Percentiles rank a stretch among this genome's conserved stretches.
phyloP scores from a whole-genome alignment of 768 basidiomycete species.

The Leccinum truebloodii region DNA sequence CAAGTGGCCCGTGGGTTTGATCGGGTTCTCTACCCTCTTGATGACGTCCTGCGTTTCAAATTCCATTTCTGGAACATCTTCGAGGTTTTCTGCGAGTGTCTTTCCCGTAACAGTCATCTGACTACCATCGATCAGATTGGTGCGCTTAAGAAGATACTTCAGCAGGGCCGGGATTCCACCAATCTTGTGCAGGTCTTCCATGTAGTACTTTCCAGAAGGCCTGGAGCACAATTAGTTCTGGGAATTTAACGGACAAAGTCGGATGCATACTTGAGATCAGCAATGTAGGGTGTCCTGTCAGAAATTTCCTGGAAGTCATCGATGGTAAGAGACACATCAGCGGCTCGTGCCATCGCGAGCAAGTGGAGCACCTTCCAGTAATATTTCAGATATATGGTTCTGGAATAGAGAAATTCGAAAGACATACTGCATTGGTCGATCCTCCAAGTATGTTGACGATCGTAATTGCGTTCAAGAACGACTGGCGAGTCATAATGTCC shows the following conservation, averaged over 20 bases:
- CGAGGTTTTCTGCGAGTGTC: constrained; percentile 85
- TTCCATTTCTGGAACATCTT: constrained; percentile 68
- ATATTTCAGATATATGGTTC: constrained; percentile 7
- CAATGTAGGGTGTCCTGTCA: constrained; percentile 79
- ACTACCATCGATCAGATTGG: constrained; percentile 75
- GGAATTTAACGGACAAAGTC: neutral
- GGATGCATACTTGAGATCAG: constrained; percentile 68
- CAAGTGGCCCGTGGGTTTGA: constrained; percentile 86
- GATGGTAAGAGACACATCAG: constrained; percentile 70
- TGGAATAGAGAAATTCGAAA: neutral
- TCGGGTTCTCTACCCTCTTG: constrained; percentile 67
- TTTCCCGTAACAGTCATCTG: constrained; percentile 91
- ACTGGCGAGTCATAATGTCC: constrained; percentile 66
- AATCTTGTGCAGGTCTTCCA: constrained; percentile 87
- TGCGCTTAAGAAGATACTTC: constrained; percentile 80
- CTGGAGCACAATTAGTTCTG: constrained; percentile 33
- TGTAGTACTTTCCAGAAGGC: constrained; percentile 84
- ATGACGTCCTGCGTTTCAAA: constrained; percentile 81
- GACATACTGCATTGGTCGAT: constrained; percentile 79
- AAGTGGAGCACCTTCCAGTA: constrained; percentile 69
- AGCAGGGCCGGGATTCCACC: constrained; percentile 84
- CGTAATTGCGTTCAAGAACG: constrained; percentile 83
- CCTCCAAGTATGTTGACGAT: constrained; percentile 81
- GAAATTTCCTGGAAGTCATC: constrained; percentile 86
- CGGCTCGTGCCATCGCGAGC: constrained; percentile 82